These are phyloP conservation scores for Phialophora expanda DNA, from an alignment of 2,329 filamentous ascomycete species.

Conservation along the genomic window DNA sequence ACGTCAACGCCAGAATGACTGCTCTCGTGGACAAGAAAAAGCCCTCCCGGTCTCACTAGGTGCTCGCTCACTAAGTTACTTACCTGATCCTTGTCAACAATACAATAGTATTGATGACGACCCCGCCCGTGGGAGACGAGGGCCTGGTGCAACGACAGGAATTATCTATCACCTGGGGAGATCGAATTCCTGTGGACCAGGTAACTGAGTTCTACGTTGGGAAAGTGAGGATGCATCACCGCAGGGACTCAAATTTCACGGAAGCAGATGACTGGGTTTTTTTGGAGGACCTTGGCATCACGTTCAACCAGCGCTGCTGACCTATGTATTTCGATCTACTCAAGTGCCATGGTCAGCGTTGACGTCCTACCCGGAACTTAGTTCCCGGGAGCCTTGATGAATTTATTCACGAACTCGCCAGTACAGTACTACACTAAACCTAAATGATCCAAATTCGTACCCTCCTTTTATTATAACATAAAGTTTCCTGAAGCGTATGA, in stretches of 20 bases:
- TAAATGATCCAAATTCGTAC: too few relatives aligned
- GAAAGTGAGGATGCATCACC: not conserved
- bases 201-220: not conserved
- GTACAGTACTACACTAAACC: too few relatives aligned
- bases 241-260: not conserved
- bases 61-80: too few relatives aligned
- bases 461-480: too few relatives aligned
- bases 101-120: not conserved
- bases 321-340: too few relatives aligned
- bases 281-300: not conserved
- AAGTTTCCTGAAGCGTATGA: too few relatives aligned
- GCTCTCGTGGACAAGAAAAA: not conserved
- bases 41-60: not conserved
- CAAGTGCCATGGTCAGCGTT: not conserved
- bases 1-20: not conserved
- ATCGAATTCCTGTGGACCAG: not conserved
- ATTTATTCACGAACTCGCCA: too few relatives aligned
- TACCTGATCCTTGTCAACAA: slow-evolving; percentile 5
- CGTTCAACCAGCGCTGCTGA: too few relatives aligned
- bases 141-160: not conserved
- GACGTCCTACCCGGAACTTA: not conserved
- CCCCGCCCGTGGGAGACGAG: not conserved
- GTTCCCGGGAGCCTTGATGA: not conserved
- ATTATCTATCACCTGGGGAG: not conserved
- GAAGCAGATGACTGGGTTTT: not conserved